These are phyloP conservation scores for Diaporthe eres DNA, from an alignment of 2,329 filamentous ascomycete genomes.

Conservation along the genomic window DNA sequence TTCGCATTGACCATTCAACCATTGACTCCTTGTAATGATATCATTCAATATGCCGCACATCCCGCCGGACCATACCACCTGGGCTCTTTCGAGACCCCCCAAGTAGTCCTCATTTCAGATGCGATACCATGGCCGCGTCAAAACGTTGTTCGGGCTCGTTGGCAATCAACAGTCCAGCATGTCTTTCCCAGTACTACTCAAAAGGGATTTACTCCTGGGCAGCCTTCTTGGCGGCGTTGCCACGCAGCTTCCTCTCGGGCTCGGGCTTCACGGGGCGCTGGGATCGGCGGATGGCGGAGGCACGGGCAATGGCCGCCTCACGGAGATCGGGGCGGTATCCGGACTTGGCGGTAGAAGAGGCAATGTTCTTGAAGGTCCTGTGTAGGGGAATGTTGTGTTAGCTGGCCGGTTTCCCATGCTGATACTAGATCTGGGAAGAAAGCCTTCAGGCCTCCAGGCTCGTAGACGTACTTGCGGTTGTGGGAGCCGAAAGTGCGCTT, in stretches of 20 bases:
- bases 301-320: slow-evolving; percentile 84
- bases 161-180: slow-evolving; percentile 34
- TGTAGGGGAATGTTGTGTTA: slow-evolving; percentile 3
- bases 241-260: slow-evolving; percentile 81
- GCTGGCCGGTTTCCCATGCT: neutral
- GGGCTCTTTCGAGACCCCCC: slow-evolving; percentile 22
- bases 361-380: slow-evolving; percentile 91
- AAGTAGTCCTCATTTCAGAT: slow-evolving; percentile 29
- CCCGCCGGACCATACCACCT: slow-evolving; percentile 23
- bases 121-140: slow-evolving; percentile 32
- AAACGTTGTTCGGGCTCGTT: slow-evolving; percentile 13
- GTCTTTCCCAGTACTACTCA: slow-evolving; percentile 16
- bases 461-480: slow-evolving; percentile 80
- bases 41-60: slow-evolving; percentile 39
- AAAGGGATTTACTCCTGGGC: slow-evolving; percentile 58
- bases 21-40: slow-evolving; percentile 41
- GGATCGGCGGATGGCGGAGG: slow-evolving; percentile 85
- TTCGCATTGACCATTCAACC: slow-evolving; percentile 42
- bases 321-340: slow-evolving; percentile 88
- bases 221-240: slow-evolving; percentile 84
- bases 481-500: slow-evolving; percentile 78
- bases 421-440: neutral
- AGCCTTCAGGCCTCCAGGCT: neutral
- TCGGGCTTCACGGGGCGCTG: slow-evolving; percentile 84
- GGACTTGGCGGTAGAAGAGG: slow-evolving; percentile 84